These are phyloP conservation scores for Solanum hybrid DNA, from an alignment of 305 asterid species.

Conservation along the genomic window DNA sequence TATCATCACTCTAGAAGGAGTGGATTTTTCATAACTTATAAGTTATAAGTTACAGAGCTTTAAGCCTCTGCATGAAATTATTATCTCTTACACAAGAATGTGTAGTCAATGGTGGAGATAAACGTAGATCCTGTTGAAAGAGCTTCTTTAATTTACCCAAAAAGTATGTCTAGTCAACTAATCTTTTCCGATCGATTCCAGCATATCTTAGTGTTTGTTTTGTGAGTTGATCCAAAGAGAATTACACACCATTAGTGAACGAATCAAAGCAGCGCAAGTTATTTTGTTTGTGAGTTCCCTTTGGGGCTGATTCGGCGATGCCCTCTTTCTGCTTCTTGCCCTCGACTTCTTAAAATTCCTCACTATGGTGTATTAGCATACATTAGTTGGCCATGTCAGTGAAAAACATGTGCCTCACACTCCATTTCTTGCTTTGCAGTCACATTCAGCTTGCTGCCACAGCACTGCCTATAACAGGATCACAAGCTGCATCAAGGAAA, in stretches of 20 bases:
- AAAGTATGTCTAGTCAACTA: not conserved
- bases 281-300: not conserved
- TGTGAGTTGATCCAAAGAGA: not conserved
- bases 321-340: not conserved
- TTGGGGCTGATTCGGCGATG: not conserved
- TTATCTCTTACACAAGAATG: not conserved
- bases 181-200: not conserved
- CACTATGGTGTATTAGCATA: not conserved
- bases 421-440: slow-evolving; percentile 37
- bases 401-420: not conserved
- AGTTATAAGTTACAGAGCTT: not conserved
- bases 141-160: not conserved
- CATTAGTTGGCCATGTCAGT: not conserved
- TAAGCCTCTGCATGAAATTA: not conserved
- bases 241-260: not conserved
- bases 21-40: not conserved
- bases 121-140: not conserved
- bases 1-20: not conserved
- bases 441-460: slow-evolving; percentile 90
- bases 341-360: not conserved
- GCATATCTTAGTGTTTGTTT: not conserved
- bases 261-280: not conserved
- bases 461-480: slow-evolving; percentile 80
- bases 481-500: slow-evolving; percentile 52
- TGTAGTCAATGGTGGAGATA: not conserved